These are phyloP conservation scores for Kazachstania kunashirensis DNA, from an alignment of 805 yeast species.

Conservation along the genomic window DNA sequence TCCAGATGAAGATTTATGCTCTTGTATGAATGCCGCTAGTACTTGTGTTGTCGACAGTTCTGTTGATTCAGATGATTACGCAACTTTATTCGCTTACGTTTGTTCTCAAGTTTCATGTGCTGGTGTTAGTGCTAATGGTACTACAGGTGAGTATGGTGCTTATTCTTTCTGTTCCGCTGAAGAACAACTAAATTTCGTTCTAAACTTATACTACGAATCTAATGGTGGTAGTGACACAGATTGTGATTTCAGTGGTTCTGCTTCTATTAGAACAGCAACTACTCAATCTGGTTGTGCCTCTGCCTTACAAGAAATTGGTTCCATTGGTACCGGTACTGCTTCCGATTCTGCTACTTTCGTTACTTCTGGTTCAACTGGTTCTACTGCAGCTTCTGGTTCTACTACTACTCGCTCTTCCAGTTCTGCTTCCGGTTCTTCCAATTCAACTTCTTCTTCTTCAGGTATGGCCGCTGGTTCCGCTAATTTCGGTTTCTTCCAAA, in stretches of 20 bases:
- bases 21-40: constrained; percentile 48
- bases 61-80: constrained; percentile 49
- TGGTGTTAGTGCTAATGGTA: constrained; percentile 55
- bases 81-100: constrained; percentile 45
- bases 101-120: constrained; percentile 51
- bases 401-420: constrained; percentile 8
- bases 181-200: constrained; percentile 53
- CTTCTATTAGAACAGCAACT: constrained; percentile 39
- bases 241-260: constrained; percentile 65
- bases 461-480: constrained; percentile 21
- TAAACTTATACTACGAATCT: constrained; percentile 53
- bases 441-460: constrained; percentile 16
- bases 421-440: constrained; percentile 9
- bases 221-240: constrained; percentile 39
- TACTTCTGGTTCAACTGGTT: constrained; percentile 20
- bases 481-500: constrained; percentile 24
- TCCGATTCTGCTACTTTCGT: constrained; percentile 27
- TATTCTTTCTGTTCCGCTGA: constrained; percentile 62
- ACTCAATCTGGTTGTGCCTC: constrained; percentile 49
- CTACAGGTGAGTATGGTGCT: constrained; percentile 58
- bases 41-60: constrained; percentile 50
- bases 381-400: constrained; percentile 10
- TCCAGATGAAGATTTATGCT: constrained; percentile 55
- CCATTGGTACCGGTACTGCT: constrained; percentile 52
- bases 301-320: constrained; percentile 55